These are phyloP conservation scores for Sapria himalayana DNA, from an alignment of 345 rosid genomes.

Conservation along the genomic window DNA sequence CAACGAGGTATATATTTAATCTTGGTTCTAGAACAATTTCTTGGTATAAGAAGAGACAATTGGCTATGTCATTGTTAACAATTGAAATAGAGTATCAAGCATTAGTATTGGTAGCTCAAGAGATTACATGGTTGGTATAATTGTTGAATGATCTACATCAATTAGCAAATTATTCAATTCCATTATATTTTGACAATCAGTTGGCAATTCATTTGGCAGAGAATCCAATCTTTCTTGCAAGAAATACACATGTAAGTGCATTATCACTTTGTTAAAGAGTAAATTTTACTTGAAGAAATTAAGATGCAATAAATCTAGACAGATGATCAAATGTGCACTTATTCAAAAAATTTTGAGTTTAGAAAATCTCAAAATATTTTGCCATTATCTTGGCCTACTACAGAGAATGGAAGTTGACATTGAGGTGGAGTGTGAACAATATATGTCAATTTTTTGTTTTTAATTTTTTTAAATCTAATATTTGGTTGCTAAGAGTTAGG, in stretches of 20 bases:
- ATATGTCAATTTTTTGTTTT: too few species aligned
- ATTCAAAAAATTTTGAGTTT: too few species aligned
- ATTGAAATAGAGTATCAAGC: conserved; percentile 4
- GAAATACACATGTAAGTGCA: conserved; percentile 3
- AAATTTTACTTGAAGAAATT: too few species aligned
- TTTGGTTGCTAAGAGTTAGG: too few species aligned
- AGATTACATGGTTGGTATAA: background rate
- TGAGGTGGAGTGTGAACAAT: too few species aligned
- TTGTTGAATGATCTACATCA: too few species aligned
- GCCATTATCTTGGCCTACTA: too few species aligned
- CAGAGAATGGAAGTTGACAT: too few species aligned
- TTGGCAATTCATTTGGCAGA: background rate
- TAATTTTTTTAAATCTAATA: too few species aligned
- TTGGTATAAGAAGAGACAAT: conserved; percentile 3
- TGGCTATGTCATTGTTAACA: conserved; percentile 2
- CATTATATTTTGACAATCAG: background rate
- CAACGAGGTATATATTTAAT: background rate
- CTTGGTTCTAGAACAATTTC: background rate
- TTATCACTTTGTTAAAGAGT: conserved; percentile 4
- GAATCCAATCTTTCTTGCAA: conserved; percentile 2
- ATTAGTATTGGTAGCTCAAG: conserved; percentile 1
- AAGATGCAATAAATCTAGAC: too few species aligned
- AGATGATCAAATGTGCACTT: too few species aligned
- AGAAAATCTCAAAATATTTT: too few species aligned
- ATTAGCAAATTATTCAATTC: background rate